Evolutionary conservation across 441 rosid species (phyloP).

Genomic region (Adansonia rubrostipa): DNA sequence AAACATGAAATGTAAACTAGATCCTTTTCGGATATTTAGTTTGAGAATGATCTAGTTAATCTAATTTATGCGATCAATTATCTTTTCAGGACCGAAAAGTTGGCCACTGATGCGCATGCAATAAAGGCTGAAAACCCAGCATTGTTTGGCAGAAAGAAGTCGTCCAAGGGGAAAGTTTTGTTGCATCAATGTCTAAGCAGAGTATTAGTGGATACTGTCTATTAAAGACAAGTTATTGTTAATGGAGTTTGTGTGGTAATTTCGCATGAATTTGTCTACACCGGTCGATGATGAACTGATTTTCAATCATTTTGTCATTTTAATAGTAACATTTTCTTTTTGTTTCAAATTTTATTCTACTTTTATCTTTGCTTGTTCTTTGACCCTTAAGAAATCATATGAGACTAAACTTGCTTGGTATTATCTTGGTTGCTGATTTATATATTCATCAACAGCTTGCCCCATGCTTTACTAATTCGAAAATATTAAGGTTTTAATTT

Average conservation of each 20-base stretch:
- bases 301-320: background rate
- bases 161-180: background rate
- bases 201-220: background rate
- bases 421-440: background rate
- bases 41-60: background rate
- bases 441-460: background rate
- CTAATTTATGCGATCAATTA: background rate
- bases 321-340: background rate
- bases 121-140: background rate
- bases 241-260: background rate
- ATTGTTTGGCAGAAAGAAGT: background rate
- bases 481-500: background rate
- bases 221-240: background rate
- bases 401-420: background rate
- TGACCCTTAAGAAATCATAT: background rate
- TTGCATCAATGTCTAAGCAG: background rate
- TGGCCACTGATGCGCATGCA: constrained; percentile 33
- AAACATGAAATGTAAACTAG: background rate
- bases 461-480: background rate
- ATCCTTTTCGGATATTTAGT: background rate
- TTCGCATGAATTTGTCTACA: background rate
- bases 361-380: background rate
- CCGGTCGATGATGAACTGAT: background rate
- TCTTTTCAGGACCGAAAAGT: constrained; percentile 38
- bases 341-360: background rate